phyloP scores from a whole-genome alignment of 768 basidiomycete species.

The Termitomyces sp. region DNA sequence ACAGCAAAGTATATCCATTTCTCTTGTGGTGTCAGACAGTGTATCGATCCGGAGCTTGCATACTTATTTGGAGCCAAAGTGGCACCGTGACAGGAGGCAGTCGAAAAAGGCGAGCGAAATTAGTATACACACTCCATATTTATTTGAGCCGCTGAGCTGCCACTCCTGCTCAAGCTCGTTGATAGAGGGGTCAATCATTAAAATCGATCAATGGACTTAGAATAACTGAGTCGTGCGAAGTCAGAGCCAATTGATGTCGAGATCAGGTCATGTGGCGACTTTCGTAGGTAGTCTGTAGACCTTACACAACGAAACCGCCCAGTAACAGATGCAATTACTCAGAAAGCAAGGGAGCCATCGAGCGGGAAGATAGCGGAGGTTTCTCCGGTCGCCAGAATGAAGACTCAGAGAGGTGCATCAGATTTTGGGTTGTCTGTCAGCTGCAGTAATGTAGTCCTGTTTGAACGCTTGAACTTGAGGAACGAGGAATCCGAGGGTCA shows the following conservation, averaged over 20 bases:
- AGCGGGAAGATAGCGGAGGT: not conserved
- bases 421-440: not conserved
- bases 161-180: not conserved
- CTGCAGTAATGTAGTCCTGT: not conserved
- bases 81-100: not conserved
- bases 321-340: not conserved
- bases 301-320: not conserved
- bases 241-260: not conserved
- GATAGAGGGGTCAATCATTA: not conserved
- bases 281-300: not conserved
- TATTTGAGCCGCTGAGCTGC: not conserved
- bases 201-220: not conserved
- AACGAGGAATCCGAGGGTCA: not conserved
- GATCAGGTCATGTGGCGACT: too few species aligned
- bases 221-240: not conserved
- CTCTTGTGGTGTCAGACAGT: not conserved
- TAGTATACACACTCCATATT: not conserved
- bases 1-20: not conserved
- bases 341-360: not conserved
- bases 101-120: not conserved
- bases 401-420: not conserved
- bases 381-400: not conserved
- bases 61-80: not conserved
- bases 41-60: not conserved
- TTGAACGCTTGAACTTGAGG: too few species aligned